phyloP scores from a whole-genome alignment of 345 rosid genomes.

The Jatropha curcas region DNA sequence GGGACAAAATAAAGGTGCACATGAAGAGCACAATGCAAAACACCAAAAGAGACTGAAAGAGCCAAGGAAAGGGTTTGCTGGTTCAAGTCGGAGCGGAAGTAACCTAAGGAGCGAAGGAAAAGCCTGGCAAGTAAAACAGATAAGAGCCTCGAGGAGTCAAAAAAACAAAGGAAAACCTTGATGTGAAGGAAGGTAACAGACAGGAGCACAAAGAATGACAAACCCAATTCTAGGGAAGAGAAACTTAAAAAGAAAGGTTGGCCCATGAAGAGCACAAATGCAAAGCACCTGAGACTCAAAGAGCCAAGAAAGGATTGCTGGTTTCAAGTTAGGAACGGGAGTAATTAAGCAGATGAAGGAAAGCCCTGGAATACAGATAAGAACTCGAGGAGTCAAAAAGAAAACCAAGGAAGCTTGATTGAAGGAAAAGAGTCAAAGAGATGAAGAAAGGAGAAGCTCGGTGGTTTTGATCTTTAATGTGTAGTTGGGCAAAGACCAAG shows the following conservation, averaged over 20 bases:
- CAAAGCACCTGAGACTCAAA: slow-evolving; percentile 22
- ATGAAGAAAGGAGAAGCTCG: slow-evolving; percentile 42
- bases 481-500: slow-evolving; percentile 80
- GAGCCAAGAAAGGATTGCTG: slow-evolving; percentile 23
- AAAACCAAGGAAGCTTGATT: slow-evolving; percentile 23
- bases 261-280: slow-evolving; percentile 9
- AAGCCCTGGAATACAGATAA: slow-evolving; percentile 9
- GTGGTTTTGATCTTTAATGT: slow-evolving; percentile 96
- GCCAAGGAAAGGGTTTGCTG: too few species aligned
- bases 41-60: too few species aligned
- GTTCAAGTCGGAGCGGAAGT: too few species aligned
- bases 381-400: slow-evolving; percentile 14
- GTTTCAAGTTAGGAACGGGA: slow-evolving; percentile 11
- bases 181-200: slow-evolving; percentile 1
- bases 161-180: too few species aligned
- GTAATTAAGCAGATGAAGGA: slow-evolving; percentile 26
- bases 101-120: too few species aligned
- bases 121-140: too few species aligned
- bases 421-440: slow-evolving; percentile 17
- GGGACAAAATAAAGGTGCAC: too few species aligned
- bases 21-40: too few species aligned
- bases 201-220: slow-evolving; percentile 16
- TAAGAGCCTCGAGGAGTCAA: too few species aligned
- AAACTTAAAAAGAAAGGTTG: slow-evolving; percentile 25
- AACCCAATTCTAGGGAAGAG: slow-evolving; percentile 32